phyloP scores from a whole-genome alignment of 257 asterid species.

The Solanum virginianum region DNA sequence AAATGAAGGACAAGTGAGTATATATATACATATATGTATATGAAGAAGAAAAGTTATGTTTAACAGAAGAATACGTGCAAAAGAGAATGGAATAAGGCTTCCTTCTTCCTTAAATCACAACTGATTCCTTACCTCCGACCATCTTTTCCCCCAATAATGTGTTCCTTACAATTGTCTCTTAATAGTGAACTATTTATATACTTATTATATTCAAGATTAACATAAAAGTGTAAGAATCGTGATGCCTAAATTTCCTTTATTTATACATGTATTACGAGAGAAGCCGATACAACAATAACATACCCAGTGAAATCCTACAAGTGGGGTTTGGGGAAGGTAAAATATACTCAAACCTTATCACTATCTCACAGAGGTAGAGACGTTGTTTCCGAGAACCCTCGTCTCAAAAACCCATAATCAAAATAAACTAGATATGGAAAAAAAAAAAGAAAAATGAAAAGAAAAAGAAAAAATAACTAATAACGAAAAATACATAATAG shows the following conservation, averaged over 20 bases:
- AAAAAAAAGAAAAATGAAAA: too few species aligned
- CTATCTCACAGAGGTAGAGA: too few species aligned
- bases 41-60: background rate
- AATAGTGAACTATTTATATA: background rate
- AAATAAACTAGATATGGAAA: too few species aligned
- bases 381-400: too few species aligned
- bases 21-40: background rate
- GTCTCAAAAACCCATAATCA: too few species aligned
- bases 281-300: too few species aligned
- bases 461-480: too few species aligned
- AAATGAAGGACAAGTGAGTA: background rate
- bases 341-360: too few species aligned
- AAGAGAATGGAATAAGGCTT: slow-evolving; percentile 21
- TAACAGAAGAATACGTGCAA: slow-evolving; percentile 40
- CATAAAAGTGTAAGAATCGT: background rate
- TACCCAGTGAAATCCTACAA: too few species aligned
- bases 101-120: slow-evolving; percentile 50
- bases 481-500: too few species aligned
- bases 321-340: too few species aligned
- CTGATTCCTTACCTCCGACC: slow-evolving; percentile 35
- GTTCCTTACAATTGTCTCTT: background rate
- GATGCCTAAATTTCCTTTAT: background rate
- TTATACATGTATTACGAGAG: background rate
- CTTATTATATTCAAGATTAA: background rate
- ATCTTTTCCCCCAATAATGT: background rate